phyloP scores from a whole-genome alignment of 2,329 filamentous ascomycete species.

The Aspergillus awamori region DNA sequence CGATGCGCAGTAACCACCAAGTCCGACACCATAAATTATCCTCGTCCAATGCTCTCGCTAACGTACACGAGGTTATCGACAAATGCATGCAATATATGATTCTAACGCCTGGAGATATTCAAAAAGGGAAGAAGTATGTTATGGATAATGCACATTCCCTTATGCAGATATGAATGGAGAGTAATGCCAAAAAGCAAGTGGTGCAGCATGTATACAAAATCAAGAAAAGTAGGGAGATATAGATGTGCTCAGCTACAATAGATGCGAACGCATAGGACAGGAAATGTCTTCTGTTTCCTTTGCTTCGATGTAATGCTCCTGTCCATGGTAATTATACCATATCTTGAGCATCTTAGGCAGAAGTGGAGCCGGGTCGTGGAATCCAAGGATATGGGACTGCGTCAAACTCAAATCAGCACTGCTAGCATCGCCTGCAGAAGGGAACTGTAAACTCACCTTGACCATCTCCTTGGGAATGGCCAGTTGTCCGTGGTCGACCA shows the following conservation, averaged over 20 bases:
- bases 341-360: conserved; percentile 44
- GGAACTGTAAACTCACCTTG: conserved; percentile 34
- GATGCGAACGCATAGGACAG: conserved; percentile 45
- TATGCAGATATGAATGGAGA: not conserved
- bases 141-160: not conserved
- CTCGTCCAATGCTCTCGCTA: not conserved
- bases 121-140: not conserved
- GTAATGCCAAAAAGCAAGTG: not conserved
- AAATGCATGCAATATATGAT: not conserved
- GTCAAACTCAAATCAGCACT: conserved; percentile 22
- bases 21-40: not conserved
- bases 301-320: conserved; percentile 43
- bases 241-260: conserved; percentile 18
- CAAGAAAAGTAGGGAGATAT: not conserved
- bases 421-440: not conserved
- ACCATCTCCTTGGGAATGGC: conserved; percentile 37
- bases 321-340: conserved; percentile 46
- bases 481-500: conserved; percentile 47
- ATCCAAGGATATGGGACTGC: conserved; percentile 47
- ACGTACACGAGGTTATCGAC: not conserved
- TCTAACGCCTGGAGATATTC: not conserved
- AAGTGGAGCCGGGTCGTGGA: conserved; percentile 49
- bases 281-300: conserved; percentile 40
- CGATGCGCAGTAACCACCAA: not conserved
- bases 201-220: not conserved